A percentile compares a stretch with the other conserved stretches of the same genome.
Evolutionary conservation across 116 monocot genomes (phyloP).

Genomic region (Zostera marina): DNA sequence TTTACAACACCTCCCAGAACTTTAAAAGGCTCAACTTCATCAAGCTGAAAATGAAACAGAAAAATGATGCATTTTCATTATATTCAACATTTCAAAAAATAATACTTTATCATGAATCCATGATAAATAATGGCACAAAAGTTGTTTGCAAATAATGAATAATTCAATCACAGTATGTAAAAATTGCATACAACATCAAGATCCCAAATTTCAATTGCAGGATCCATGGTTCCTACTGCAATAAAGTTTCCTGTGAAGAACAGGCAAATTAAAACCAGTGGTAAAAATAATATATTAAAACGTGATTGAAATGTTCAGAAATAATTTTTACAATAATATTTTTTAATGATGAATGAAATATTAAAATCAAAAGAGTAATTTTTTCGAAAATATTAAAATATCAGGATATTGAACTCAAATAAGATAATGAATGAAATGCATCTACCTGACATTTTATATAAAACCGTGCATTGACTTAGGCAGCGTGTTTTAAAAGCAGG

Average conservation of each 20-base stretch:
- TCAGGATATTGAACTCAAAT: too few relatives aligned
- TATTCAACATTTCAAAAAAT: background rate
- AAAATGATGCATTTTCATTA: background rate
- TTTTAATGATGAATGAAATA: too few relatives aligned
- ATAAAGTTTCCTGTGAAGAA: slow-evolving; percentile 61
- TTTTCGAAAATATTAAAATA: too few relatives aligned
- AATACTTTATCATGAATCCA: background rate
- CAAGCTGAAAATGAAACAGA: slow-evolving; percentile 35
- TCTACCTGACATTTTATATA: too few relatives aligned
- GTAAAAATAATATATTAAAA: background rate
- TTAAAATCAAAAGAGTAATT: too few relatives aligned
- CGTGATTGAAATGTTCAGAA: background rate
- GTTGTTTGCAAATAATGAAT: background rate
- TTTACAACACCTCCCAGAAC: slow-evolving; percentile 54
- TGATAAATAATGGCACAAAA: background rate
- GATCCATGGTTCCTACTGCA: slow-evolving; percentile 80
- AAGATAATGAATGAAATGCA: too few relatives aligned
- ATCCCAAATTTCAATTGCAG: slow-evolving; percentile 95
- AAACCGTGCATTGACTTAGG: too few relatives aligned
- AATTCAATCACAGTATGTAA: background rate
- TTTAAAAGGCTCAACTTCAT: slow-evolving; percentile 60
- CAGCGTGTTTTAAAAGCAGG: too few relatives aligned
- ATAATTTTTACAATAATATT: too few relatives aligned
- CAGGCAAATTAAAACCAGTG: background rate
- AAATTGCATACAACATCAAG: slow-evolving; percentile 63